These are phyloP conservation scores for Spergularia azorica DNA, from an alignment of 179 eudicot genomes.

Conservation along the genomic window DNA sequence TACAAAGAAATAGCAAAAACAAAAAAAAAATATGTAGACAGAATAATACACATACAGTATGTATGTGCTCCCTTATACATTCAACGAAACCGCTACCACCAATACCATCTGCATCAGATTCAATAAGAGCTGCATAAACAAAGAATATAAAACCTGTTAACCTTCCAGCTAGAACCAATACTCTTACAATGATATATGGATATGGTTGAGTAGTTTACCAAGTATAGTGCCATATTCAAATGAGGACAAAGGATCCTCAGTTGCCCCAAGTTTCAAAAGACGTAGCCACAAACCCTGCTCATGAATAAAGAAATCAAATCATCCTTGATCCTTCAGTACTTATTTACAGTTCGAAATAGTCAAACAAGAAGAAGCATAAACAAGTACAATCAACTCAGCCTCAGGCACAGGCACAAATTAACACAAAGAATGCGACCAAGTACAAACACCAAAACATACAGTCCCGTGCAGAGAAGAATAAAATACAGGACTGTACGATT, in stretches of 20 bases:
- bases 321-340: background rate
- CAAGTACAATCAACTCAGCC: background rate
- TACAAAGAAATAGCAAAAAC: constrained; percentile 11
- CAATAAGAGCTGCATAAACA: constrained; percentile 79
- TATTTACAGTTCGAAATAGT: background rate
- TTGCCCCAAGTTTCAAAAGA: constrained; percentile 86
- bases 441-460: too few relatives aligned
- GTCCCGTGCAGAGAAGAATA: too few relatives aligned
- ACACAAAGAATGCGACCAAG: too few relatives aligned
- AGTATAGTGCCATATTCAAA: constrained; percentile 98
- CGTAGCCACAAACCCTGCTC: constrained; percentile 95
- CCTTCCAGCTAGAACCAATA: constrained; percentile 14
- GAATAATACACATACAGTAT: constrained; percentile 64
- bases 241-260: constrained; percentile 96
- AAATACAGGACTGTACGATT: too few relatives aligned
- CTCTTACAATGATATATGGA: background rate
- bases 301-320: constrained; percentile 21
- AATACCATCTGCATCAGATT: constrained; percentile 98
- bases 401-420: background rate
- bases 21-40: background rate
- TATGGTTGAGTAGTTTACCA: constrained; percentile 43
- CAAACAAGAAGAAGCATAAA: background rate
- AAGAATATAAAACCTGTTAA: background rate
- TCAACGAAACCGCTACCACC: constrained; percentile 99
- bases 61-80: constrained; percentile 97